Evolutionary conservation across 305 asterid genomes (phyloP).

Genomic region (Solanum hybrid): DNA sequence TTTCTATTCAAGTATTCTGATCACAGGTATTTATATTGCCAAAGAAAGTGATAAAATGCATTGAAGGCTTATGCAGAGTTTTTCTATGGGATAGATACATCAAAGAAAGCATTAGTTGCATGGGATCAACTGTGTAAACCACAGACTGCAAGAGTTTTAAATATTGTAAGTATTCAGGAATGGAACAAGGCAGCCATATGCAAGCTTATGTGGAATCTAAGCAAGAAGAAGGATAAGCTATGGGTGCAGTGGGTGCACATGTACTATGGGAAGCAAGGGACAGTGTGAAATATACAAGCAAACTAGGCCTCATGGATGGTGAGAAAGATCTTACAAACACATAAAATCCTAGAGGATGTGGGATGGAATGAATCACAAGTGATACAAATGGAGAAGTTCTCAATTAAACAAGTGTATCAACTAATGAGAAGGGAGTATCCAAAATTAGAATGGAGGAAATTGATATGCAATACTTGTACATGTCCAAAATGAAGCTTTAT

Average conservation of each 20-base stretch:
- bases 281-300: background rate
- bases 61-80: background rate
- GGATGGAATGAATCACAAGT: background rate
- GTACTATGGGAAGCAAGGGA: background rate
- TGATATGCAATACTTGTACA: too few species aligned
- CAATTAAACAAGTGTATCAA: too few species aligned
- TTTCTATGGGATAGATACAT: background rate
- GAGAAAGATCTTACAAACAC: background rate
- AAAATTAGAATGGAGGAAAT: too few species aligned
- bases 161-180: too few species aligned
- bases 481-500: too few species aligned
- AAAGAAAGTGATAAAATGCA: background rate
- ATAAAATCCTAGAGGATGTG: background rate
- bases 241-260: background rate
- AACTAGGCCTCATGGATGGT: background rate
- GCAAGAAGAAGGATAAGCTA: background rate
- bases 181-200: background rate
- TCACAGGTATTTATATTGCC: background rate
- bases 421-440: too few species aligned
- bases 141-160: background rate
- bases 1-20: background rate
- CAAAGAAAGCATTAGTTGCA: background rate
- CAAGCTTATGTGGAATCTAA: background rate
- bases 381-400: background rate
- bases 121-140: background rate